Base-by-base conservation (phyloP, 495 filamentous ascomycete genomes). In the Tetracladium setigerum region DNA sequence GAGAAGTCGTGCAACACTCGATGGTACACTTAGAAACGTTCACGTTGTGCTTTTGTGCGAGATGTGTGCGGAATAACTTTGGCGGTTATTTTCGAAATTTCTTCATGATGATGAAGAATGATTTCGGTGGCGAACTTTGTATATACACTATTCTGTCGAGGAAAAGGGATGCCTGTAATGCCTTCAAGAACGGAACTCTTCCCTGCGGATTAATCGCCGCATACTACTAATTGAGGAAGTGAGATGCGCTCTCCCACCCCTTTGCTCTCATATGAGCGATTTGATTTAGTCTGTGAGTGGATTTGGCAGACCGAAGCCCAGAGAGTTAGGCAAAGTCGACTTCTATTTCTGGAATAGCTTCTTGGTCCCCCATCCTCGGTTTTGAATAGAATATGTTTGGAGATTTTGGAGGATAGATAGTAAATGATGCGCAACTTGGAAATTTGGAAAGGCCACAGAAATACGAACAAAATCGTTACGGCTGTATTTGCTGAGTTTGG, bases 211-310 rank as follows among this genome's bases (percentile, higher is more conserved):
- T 74, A 70, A 41, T 84, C 76, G 0, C 84, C 84, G 47, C 81
- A 81, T n/a, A 88, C 83, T 11, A 87, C 72, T 18, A 91, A 36
- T 36, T 36, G 10, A 27, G 85, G 85, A 0, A 86, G 70, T 14
- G 65, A 60, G 0, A 79, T 50, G 11, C 69, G 50, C 8, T 55
- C 53, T 4, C 61, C 62, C 14, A 77, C 58, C 1, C 73, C 9
- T 58, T 55, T 1, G 50, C 57, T 19, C 74, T 67, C 3, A 78
- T 56, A 16, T 65, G 61, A 48, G 73, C 72, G 18, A 80, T 36
- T 9, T 36, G 9, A 36, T 36, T 36, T 3, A 36, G 34, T 36
- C 34, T 36, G 16, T 36, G 34, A n/a, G 34, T 36, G 5, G 34
- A 36, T 36, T 36, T 36, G 5, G 34, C 9, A 36, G 34, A 36